A percentile compares a stretch with the other conserved stretches of the same genome.
phyloP scores from a whole-genome alignment of 495 filamentous ascomycete genomes.

The Margaritispora aquatica region DNA sequence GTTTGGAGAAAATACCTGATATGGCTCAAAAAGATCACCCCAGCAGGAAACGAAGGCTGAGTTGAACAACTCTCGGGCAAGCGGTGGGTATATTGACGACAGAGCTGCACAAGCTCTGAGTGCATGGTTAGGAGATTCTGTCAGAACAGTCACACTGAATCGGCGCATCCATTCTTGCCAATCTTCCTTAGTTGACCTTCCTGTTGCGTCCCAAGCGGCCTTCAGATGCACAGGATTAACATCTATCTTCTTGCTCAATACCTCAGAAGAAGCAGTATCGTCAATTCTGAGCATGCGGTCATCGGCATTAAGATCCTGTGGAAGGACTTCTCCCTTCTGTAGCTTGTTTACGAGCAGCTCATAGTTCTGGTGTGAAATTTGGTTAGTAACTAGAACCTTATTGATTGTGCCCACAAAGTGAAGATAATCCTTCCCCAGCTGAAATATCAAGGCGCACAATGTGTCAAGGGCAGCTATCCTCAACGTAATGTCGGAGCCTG shows the following conservation, averaged over 20 bases:
- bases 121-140: slow-evolving; percentile 93
- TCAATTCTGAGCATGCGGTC: slow-evolving; percentile 77
- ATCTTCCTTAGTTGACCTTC: slow-evolving; percentile 93
- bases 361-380: slow-evolving; percentile 81
- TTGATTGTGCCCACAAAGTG: slow-evolving; percentile 89
- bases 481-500: slow-evolving; percentile 60
- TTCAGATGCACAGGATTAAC: slow-evolving; percentile 97
- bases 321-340: slow-evolving; percentile 86
- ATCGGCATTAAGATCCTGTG: slow-evolving; percentile 88
- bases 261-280: slow-evolving; percentile 73
- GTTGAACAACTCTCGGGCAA: slow-evolving; percentile 94
- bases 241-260: slow-evolving; percentile 85
- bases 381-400: slow-evolving; percentile 62
- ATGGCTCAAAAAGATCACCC: slow-evolving; percentile 94
- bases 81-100: slow-evolving; percentile 81
- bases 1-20: slow-evolving; percentile 34
- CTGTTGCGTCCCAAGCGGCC: slow-evolving; percentile 92
- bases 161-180: slow-evolving; percentile 99
- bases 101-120: slow-evolving; percentile 87
- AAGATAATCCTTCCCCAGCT: slow-evolving; percentile 89
- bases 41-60: slow-evolving; percentile 98
- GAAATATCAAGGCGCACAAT: slow-evolving; percentile 89
- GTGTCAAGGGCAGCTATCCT: slow-evolving; percentile 89
- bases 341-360: slow-evolving; percentile 85
- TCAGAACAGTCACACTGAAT: slow-evolving; percentile 90